Evolutionary conservation across 1,284 basidiomycete genomes (phyloP), one percentile per base, ranked within the genome.

Genomic region (Earliella scabrosa): DNA sequence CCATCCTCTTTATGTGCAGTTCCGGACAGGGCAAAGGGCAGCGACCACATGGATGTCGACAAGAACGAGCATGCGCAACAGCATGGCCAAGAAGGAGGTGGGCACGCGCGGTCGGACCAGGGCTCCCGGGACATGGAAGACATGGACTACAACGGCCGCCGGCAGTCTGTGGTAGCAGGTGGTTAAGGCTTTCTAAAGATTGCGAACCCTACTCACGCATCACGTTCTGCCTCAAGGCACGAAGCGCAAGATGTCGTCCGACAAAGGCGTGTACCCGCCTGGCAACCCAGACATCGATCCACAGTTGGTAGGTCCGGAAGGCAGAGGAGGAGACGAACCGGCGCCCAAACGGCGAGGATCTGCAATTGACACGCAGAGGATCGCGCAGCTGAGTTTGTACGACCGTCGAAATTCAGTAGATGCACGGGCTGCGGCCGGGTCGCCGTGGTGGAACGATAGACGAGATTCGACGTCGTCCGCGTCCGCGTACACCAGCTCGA

Each of bases 311-410:
- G 88, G 88, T n/a, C 84, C 86, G 56, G 88, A 87, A 35, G 73
- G 86, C 45, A 80, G 83, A 18, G 84, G 81, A 39, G 86, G 87
- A 31, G 85, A 88, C 57, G 83, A 75, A n/a, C 89, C 87, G 40
- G 85, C 88, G 20, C 79, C 85, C 54, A 93, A 93, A 71, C 84
- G 91, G 64, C 82, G 92, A 49, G 87, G 88, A 46, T 93, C 92
- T 31, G 82, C 87, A 31, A 82, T 90, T 63, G 91, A 93, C 63
- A 85, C 88, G 7, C 82, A 83, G 60, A 77, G 86, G 53, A 84
- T 92, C 62, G 83, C 85, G 16, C 83, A 88, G 64, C 75, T 91
- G 62, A 87, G 81, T 66, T 72, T 92, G 65, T 83, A 87, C 65
- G 90, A 92, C 65, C 85, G 89, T 52, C 82, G 90, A 59, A 83